Evolutionary conservation across 2,329 filamentous ascomycete species (phyloP).

Genomic region (Ophiosphaerella korrae): DNA sequence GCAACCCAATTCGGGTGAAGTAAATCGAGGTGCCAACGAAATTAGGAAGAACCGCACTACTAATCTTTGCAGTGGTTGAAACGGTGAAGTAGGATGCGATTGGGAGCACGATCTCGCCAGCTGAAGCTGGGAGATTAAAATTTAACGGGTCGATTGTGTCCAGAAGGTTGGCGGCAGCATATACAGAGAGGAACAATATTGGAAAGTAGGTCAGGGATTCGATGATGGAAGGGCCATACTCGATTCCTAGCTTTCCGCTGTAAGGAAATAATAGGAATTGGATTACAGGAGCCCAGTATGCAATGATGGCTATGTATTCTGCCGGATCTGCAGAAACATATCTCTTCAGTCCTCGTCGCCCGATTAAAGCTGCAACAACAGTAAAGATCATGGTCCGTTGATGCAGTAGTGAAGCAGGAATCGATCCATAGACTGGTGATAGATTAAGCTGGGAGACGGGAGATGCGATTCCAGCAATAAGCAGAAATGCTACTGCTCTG

Average conservation of each 20-base stretch:
- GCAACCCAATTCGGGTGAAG: constrained; percentile 73
- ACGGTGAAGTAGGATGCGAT: constrained; percentile 71
- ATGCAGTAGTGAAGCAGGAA: constrained; percentile 77
- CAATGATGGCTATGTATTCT: constrained; percentile 71
- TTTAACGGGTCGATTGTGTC: constrained; percentile 64
- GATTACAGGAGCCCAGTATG: constrained; percentile 73
- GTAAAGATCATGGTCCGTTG: constrained; percentile 67
- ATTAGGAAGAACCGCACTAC: constrained; percentile 49
- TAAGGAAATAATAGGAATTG: constrained; percentile 73
- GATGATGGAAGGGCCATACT: constrained; percentile 75
- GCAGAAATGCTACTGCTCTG: constrained; percentile 51
- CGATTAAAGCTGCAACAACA: constrained; percentile 73
- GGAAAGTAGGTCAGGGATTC: constrained; percentile 73
- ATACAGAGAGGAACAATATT: constrained; percentile 48
- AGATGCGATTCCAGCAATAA: constrained; percentile 67
- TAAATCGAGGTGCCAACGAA: constrained; percentile 67
- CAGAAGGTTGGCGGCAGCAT: constrained; percentile 57
- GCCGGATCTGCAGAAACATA: constrained; percentile 56
- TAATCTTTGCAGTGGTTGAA: constrained; percentile 53
- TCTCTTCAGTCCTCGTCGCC: constrained; percentile 62
- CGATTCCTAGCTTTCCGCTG: constrained; percentile 69
- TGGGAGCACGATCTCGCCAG: constrained; percentile 68
- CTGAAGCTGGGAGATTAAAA: constrained; percentile 61
- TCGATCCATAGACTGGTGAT: constrained; percentile 86
- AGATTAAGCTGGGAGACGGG: constrained; percentile 76